Percentiles rank a stretch among this genome's conserved stretches.
phyloP scores from a whole-genome alignment of 805 yeast genomes.

The Suhomyces vadensis region DNA sequence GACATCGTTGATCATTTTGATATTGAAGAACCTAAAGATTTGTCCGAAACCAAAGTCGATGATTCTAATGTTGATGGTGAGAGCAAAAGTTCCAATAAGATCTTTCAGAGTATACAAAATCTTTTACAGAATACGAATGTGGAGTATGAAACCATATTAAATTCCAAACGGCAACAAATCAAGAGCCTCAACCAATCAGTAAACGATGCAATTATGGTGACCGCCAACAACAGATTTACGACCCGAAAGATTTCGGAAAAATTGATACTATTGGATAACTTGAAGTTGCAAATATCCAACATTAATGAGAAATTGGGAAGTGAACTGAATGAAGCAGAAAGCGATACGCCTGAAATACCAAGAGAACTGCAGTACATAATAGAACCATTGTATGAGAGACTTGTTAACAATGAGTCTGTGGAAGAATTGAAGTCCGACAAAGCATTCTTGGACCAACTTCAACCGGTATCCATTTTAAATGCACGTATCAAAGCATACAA shows the following conservation, averaged over 20 bases:
- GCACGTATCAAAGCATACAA: conserved; percentile 84
- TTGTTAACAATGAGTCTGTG: conserved; percentile 33
- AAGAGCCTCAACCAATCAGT: conserved; percentile 35
- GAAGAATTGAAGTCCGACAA: conserved; percentile 27
- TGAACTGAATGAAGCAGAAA: conserved; percentile 57
- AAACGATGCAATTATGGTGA: conserved; percentile 41
- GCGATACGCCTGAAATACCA: conserved; percentile 48
- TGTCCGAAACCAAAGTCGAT: conserved; percentile 3
- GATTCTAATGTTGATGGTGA: conserved; percentile 1
- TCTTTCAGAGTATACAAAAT: conserved; percentile 42
- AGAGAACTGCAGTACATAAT: conserved; percentile 92
- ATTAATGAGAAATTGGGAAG: conserved; percentile 34
- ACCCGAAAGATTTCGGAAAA: conserved; percentile 39
- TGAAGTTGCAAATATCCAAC: conserved; percentile 49
- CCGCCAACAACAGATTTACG: conserved; percentile 43
- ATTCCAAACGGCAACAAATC: conserved; percentile 37
- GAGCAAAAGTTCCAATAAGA: conserved; percentile 27
- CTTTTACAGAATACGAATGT: conserved; percentile 36
- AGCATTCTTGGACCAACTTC: conserved; percentile 36
- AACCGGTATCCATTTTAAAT: conserved; percentile 51
- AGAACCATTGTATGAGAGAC: conserved; percentile 54
- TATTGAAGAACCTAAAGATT: conserved; percentile 15
- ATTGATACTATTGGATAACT: conserved; percentile 45
- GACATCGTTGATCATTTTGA: conserved; percentile 11
- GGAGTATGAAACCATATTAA: conserved; percentile 41